Evolutionary conservation across 805 yeast genomes (phyloP).

Genomic region (Yarrowia yakushimensis): DNA sequence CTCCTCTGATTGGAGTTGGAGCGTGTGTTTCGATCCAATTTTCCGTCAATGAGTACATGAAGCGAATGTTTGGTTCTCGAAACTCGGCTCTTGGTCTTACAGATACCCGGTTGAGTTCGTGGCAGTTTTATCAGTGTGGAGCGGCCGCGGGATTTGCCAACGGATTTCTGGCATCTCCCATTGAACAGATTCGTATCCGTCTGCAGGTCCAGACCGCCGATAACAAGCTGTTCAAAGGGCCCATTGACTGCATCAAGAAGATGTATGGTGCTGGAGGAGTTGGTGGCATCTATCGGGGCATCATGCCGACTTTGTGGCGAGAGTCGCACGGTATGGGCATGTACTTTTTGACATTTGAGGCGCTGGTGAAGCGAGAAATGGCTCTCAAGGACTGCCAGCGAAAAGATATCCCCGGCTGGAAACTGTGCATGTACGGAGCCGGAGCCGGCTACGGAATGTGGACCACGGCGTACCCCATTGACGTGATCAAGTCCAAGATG

Average conservation of each 20-base stretch:
- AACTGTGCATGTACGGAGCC: slow-evolving; percentile 84
- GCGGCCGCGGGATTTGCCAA: slow-evolving; percentile 90
- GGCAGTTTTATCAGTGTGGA: slow-evolving; percentile 79
- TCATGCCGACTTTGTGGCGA: slow-evolving; percentile 75
- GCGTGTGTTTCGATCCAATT: slow-evolving; percentile 96
- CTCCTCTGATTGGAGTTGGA: slow-evolving; percentile 93
- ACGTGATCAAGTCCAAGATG: slow-evolving; percentile 83
- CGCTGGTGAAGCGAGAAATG: slow-evolving; percentile 67
- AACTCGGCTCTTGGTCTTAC: slow-evolving; percentile 42
- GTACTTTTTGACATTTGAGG: slow-evolving; percentile 89
- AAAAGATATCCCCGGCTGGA: slow-evolving; percentile 80
- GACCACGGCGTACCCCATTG: slow-evolving; percentile 81
- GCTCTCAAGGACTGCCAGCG: slow-evolving; percentile 48
- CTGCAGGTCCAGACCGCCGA: slow-evolving; percentile 79
- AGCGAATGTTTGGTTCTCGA: slow-evolving; percentile 57
- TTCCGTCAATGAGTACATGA: slow-evolving; percentile 92
- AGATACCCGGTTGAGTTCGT: slow-evolving; percentile 44
- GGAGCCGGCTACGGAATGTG: slow-evolving; percentile 88
- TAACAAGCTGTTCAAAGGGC: slow-evolving; percentile 60
- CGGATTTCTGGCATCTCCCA: slow-evolving; percentile 85
- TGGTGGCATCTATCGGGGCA: slow-evolving; percentile 70
- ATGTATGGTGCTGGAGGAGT: slow-evolving; percentile 54
- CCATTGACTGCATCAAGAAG: slow-evolving; percentile 64
- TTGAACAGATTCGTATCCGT: slow-evolving; percentile 91
- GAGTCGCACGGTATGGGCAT: slow-evolving; percentile 83